A percentile compares a stretch with the other conserved stretches of the same genome.
Evolutionary conservation across 768 basidiomycete genomes (phyloP).

Genomic region (Leccinum sublutescens): DNA sequence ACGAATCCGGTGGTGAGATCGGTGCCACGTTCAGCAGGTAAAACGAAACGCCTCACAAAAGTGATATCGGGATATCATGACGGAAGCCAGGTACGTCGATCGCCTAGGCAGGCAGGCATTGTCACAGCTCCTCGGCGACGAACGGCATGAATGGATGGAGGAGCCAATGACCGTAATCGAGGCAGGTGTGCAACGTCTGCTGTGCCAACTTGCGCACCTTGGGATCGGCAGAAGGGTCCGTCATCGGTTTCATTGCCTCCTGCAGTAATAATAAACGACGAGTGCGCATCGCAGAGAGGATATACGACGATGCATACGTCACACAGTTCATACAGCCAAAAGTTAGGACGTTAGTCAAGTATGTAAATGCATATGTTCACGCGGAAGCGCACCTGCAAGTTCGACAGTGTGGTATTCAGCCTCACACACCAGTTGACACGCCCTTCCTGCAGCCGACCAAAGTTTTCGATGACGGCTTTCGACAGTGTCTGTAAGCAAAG

Average conservation of each 20-base stretch:
- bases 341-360: conserved; percentile 43
- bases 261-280: not conserved
- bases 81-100: too few relatives aligned
- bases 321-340: conserved; percentile 99
- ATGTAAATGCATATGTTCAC: not conserved
- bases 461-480: conserved; percentile 84
- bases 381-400: conserved; percentile 68
- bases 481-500: conserved; percentile 54
- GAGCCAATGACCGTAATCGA: too few relatives aligned
- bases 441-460: conserved; percentile 87
- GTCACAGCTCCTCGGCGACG: too few relatives aligned
- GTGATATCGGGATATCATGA: too few relatives aligned
- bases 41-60: not conserved
- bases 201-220: too few relatives aligned
- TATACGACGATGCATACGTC: conserved; percentile 92
- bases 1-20: too few relatives aligned
- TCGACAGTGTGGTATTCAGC: too few relatives aligned
- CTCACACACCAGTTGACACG: conserved; percentile 91
- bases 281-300: not conserved
- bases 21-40: not conserved
- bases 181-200: too few relatives aligned
- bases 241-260: too few relatives aligned
- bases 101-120: too few relatives aligned
- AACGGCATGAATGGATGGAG: too few relatives aligned
- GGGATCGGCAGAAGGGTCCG: too few relatives aligned